Evolutionary conservation across 805 yeast species (phyloP), one percentile per base, ranked within the genome.

Genomic region (Vanderwaltozyma verrucispora): DNA sequence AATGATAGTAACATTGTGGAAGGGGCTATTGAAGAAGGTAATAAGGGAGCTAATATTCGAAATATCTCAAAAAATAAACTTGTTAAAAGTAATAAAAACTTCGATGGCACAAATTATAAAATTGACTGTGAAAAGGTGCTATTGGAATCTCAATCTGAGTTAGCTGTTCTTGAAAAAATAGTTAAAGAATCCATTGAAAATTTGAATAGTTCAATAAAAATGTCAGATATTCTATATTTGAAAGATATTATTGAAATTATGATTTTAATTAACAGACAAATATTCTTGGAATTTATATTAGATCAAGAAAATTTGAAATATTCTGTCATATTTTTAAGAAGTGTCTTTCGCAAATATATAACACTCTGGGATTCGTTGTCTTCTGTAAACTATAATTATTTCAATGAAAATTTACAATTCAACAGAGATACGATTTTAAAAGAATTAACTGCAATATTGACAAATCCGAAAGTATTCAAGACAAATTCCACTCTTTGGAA

Each of bases 401-500:
- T 20, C 5, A 21, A n/a, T 17, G 28, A 20, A 10, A 44, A 42
- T 12, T 28, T 39, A 4, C 35, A 40, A 13, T 48, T 54, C 30
- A 47, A 48, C 2, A 52, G 58, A 15, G 62, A 43, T 48, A 56
- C 26, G 52, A 48, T 45, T 19, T 51, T 49, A 35, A 57, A 40
- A 36, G 52, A 39, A 42, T 47, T 47, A 54, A 63, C 48, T 28
- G 52, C 43, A 36, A 62, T 60, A 42, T 51, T 36, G 59, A 67
- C 50, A 35, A 45, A 42, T 29, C 52, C 55, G 35, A 20, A 36
- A 12, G 38, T 34, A 24, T 38, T 42, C 14, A 18, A 18, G 7
- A 20, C n/a, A 5, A 61, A 62, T 18, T 30, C 38, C 0, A 48
- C 55, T n/a, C 51, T 58, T 13, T 63, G 67, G 68, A 40, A 50